phyloP scores from a whole-genome alignment of 2,329 filamentous ascomycete genomes.

The Ramularia endophylla region DNA sequence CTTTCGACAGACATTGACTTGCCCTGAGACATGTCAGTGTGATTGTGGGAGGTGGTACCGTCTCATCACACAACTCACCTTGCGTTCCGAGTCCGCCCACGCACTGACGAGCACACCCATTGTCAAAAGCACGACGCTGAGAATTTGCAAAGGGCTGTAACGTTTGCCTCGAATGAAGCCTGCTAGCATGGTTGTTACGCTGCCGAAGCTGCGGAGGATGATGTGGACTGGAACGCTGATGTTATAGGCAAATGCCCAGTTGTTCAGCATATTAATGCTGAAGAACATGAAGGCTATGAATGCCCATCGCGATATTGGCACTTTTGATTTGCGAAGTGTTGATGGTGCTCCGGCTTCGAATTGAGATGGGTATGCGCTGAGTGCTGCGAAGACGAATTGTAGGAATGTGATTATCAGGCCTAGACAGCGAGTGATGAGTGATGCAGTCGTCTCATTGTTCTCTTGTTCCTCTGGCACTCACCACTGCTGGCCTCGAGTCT shows the following conservation, averaged over 20 bases:
- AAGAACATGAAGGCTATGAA: conserved; percentile 90
- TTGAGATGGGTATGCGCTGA: conserved; percentile 46
- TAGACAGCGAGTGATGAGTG: conserved; percentile 29
- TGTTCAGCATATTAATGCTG: conserved; percentile 91
- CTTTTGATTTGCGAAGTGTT: conserved; percentile 68
- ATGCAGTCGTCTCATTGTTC: neutral
- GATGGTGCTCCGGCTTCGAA: conserved; percentile 54
- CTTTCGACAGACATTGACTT: conserved; percentile 38
- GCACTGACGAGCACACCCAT: conserved; percentile 81
- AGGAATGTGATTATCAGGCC: conserved; percentile 57
- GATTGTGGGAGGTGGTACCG: neutral
- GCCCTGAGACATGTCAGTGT: conserved; percentile 30
- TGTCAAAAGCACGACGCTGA: conserved; percentile 77
- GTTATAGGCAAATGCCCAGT: conserved; percentile 94
- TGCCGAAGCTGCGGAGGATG: conserved; percentile 89
- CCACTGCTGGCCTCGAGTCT: conserved; percentile 82
- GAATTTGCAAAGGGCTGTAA: conserved; percentile 73
- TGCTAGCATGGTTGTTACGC: conserved; percentile 91
- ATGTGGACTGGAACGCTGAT: conserved; percentile 97
- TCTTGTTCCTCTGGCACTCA: conserved; percentile 34
- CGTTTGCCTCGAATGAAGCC: conserved; percentile 80
- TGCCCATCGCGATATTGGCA: conserved; percentile 79
- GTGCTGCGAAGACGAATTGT: conserved; percentile 57
- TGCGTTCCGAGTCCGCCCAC: conserved; percentile 79
- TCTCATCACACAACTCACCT: conserved; percentile 48